phyloP scores from a whole-genome alignment of 2,329 filamentous ascomycete species.

The Aspergillus clavatus region DNA sequence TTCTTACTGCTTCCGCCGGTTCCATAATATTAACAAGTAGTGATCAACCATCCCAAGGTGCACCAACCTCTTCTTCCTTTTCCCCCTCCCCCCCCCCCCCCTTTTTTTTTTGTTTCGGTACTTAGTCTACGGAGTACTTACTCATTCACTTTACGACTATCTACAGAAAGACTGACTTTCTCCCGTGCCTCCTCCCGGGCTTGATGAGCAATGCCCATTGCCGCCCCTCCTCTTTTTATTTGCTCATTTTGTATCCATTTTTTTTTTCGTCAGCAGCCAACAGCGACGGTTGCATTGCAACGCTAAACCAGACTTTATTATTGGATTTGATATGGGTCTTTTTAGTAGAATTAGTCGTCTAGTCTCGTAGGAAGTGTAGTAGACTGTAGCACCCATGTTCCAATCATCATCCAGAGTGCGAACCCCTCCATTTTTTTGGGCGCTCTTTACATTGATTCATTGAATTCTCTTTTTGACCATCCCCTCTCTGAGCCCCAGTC shows the following conservation, averaged over 20 bases:
- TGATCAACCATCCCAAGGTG: slow-evolving; percentile 27
- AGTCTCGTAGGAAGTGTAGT: slow-evolving; percentile 1
- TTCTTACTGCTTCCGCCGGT: slow-evolving; percentile 25
- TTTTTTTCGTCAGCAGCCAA: slow-evolving; percentile 10
- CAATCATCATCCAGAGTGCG: slow-evolving; percentile 13
- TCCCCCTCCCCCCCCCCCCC: too few species aligned
- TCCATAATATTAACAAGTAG: too few species aligned
- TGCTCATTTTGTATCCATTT: slow-evolving; percentile 4
- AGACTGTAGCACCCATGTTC: not conserved
- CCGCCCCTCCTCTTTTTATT: slow-evolving; percentile 18
- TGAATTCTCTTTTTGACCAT: slow-evolving; percentile 1
- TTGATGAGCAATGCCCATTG: slow-evolving; percentile 19
- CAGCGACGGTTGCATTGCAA: slow-evolving; percentile 27
- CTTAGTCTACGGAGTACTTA: too few species aligned
- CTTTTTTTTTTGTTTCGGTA: too few species aligned
- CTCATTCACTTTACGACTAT: too few species aligned
- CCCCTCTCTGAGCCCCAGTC: not conserved
- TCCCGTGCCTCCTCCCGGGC: slow-evolving; percentile 17
- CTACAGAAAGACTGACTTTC: slow-evolving; percentile 4
- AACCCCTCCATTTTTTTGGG: slow-evolving; percentile 9
- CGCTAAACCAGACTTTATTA: slow-evolving; percentile 28
- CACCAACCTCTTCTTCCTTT: slow-evolving; percentile 26
- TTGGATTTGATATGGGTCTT: slow-evolving; percentile 35
- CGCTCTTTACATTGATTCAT: too few species aligned
- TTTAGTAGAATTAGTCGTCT: slow-evolving; percentile 8